These are phyloP conservation scores for Byssothecium circinans DNA, from an alignment of 2,329 filamentous ascomycete species.

Conservation along the genomic window DNA sequence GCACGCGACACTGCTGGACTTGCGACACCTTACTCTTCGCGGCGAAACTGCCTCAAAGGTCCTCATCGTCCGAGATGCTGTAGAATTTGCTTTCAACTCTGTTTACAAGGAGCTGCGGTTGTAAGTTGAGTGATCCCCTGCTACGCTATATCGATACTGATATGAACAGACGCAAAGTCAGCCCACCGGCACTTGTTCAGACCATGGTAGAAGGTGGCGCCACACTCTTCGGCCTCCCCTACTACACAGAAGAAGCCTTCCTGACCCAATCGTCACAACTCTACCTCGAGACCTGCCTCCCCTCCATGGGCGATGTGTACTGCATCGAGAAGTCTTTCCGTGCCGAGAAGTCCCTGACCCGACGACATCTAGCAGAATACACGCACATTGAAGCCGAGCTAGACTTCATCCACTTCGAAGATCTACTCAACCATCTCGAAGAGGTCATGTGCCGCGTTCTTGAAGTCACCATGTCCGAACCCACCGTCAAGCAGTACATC, in stretches of 20 bases:
- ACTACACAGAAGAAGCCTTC: slow-evolving; percentile 88
- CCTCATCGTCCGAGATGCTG: slow-evolving; percentile 81
- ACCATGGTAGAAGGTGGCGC: slow-evolving; percentile 92
- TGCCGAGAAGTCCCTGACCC: slow-evolving; percentile 92
- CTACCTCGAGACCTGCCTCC: slow-evolving; percentile 93
- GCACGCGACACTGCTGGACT: slow-evolving; percentile 74
- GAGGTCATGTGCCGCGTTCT: slow-evolving; percentile 85
- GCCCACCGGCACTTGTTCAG: slow-evolving; percentile 87
- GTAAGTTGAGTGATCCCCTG: slow-evolving; percentile 8
- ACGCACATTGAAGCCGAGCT: slow-evolving; percentile 96
- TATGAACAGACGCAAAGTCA: slow-evolving; percentile 66
- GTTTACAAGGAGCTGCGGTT: slow-evolving; percentile 76
- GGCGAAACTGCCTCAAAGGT: slow-evolving; percentile 82
- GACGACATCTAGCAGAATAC: slow-evolving; percentile 93
- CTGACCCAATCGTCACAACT: slow-evolving; percentile 96
- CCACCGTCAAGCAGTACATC: slow-evolving; percentile 70
- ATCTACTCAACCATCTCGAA: slow-evolving; percentile 86
- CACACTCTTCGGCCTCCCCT: slow-evolving; percentile 86
- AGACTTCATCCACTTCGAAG: slow-evolving; percentile 91
- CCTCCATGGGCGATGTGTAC: slow-evolving; percentile 91
- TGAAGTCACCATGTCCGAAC: slow-evolving; percentile 73
- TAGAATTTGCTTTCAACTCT: slow-evolving; percentile 78
- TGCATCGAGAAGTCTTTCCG: slow-evolving; percentile 99
- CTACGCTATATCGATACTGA: background rate
- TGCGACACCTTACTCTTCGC: slow-evolving; percentile 81